Base-by-base conservation (phyloP, 1,284 basidiomycete species). In the Malassezia sp. region DNA sequence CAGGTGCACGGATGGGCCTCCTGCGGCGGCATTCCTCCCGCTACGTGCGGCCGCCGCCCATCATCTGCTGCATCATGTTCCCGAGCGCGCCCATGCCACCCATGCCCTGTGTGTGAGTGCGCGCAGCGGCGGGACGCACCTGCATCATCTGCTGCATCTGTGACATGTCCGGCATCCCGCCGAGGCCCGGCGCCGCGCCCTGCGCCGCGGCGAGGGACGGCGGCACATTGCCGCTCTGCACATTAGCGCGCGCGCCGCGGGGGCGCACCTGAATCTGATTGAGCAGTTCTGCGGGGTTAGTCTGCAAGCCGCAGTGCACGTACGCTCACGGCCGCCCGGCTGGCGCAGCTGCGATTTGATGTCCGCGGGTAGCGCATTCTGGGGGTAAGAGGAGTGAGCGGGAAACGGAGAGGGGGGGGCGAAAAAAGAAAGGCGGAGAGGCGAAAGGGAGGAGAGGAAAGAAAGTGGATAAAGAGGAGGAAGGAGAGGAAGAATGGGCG, bases 41-140 rank as follows among this genome's bases (percentile, higher is more conserved):
- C n/a, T n/a, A n/a, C n/a, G n/a, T n/a, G n/a, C n/a, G n/a, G n/a
- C 72, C 74, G 53, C 73, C 72, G 15, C 84, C 85, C 84, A 88
- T 86, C 55, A 82, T 81, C 40, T 79, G 73, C 83, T 90, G 88
- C 80, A 88, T 86, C 74, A 74, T 73, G 49, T 73, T 71, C n/a
- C 64, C 67, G 70, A 75, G 71, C 3, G 63, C 69, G 41, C 62
- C 65, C 21, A 73, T 70, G 2, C 71, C 71, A 15, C 70, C 68
- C 54, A 65, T 70, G 24, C 30, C 15, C 26, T 50, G 49, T 32
- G 22, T n/a, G 48, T 36, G 8, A 64, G 23, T 17, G n/a, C n/a
- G n/a, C n/a, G n/a, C n/a, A 42, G 37, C 8, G 39, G 46, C 59
- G 67, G 62, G 9, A 67, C 68, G 26, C 49, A 53, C 21, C 40